Evolutionary conservation across 805 yeast species (phyloP), one percentile per base, ranked within the genome.

Genomic region (Starmerella roubikii): DNA sequence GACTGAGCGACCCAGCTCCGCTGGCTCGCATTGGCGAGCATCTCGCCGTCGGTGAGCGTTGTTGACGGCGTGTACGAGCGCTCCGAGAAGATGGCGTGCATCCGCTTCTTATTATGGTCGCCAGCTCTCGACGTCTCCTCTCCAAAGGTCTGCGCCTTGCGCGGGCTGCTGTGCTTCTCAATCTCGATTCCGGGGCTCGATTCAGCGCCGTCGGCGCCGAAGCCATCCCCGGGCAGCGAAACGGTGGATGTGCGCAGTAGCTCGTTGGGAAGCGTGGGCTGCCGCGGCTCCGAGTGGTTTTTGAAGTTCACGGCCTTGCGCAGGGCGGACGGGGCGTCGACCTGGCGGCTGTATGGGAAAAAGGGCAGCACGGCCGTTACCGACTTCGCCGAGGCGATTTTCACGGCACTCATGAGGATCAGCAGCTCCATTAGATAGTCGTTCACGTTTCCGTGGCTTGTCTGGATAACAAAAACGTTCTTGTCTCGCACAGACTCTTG

Each of bases 1-100:
- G 86, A 76, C 61, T 86, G 97, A 1, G 95, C 91, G 26, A 86
- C 78, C 97, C 98, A 91, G 49, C 84, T 78, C 55, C 82, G 83
- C 60, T 85, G 82, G 2, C 93, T 91, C n/a, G 35, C 27, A 32
- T 40, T 46, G 24, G 35, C 18, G n/a, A 44, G 13, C 7, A 42
- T 8, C 4, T 24, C 27, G 4, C 3, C 25, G 17, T 11, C 40
- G 24, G 24, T 16, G 11, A 6, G 23, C 22, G 8, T 19, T 11
- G 22, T 30, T 7, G 15, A 18, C 24, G 18, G 18, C 20, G 18
- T 28, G 31, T 10, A 8, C 32, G 29, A 8, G 19, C 34, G 29
- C 23, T 29, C 19, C n/a, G 24, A 4, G 21, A 22, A 22, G 16
- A 17, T 6, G 9, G 32, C 16, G 34, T 35, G 23, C 38, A 7